Evolutionary conservation across 176 grass and related monocot genomes (phyloP), one percentile per base, ranked within the genome.

Genomic region (Juncus inflexus): DNA sequence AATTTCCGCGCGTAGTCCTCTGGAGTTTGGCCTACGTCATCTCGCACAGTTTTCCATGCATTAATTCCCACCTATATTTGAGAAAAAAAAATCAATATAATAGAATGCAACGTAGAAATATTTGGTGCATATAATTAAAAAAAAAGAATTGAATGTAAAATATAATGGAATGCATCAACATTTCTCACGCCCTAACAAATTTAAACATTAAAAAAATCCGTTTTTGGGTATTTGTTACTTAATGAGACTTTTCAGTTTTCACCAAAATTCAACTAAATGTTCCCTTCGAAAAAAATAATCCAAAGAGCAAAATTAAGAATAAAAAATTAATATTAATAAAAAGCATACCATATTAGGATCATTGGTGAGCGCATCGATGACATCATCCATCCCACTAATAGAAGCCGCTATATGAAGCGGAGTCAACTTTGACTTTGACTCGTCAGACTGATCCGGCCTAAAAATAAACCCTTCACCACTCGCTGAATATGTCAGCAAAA

Each of bases 351-450:
- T 71, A 77, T 74, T 79, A 83, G 89, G 89, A 82, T 99, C 94
- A 77, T 72, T 67, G 9, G 89, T 92, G 15, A 99, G 78, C 5
- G 78, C 94, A 80, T 99, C 94, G 78, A 99, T 36, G 58, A 99
- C 75, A 59, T 72, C 80, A 45, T 92, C 85, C 68, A 85, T 72
- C 60, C 80, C 80, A 68, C 58, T 74, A 52, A 67, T 86, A 19
- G 89, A 74, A 58, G 94, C 89, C 15, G 89, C 94, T 82, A 88
- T 80, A 92, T 99, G 94, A 37, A 99, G 85, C 1, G 88, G 94
- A 54, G 89, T 92, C 74, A 99, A 61, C 59, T 56, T 74, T 10
- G 75, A 87, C 57, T 82, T 82, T 7, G 75, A 87, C 57, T 82
- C 82, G 51, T 88, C 94, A 50, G 15, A 68, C 63, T 70, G 77